These are phyloP conservation scores for Macrolepiota fuliginosa DNA, from an alignment of 768 basidiomycete genomes.

Conservation along the genomic window DNA sequence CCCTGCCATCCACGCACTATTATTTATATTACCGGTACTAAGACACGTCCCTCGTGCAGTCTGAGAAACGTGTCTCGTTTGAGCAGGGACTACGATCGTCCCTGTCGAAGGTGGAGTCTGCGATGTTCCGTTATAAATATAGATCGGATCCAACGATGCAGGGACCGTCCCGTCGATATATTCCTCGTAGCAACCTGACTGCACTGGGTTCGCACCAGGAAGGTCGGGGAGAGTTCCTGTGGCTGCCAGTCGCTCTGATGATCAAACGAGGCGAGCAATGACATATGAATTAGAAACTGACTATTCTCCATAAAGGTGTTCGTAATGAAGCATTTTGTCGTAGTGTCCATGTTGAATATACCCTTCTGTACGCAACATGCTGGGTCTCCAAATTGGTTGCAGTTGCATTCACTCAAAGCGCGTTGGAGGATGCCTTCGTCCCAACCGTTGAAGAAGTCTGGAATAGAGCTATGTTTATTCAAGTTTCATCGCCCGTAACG, in stretches of 20 bases:
- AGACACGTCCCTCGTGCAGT: slow-evolving; percentile 8
- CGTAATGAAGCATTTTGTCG: slow-evolving; percentile 31
- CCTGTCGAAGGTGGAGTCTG: background rate
- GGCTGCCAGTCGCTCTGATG: background rate
- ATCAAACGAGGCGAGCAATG: background rate
- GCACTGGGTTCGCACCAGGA: slow-evolving; percentile 13
- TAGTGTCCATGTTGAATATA: slow-evolving; percentile 30
- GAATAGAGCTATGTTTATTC: background rate
- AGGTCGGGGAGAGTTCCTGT: slow-evolving; percentile 4
- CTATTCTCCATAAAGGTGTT: slow-evolving; percentile 32
- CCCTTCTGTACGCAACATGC: slow-evolving; percentile 31
- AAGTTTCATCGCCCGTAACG: background rate
- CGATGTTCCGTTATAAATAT: slow-evolving; percentile 9
- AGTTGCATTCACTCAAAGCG: slow-evolving; percentile 43
- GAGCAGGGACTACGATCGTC: background rate
- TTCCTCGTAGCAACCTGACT: slow-evolving; percentile 10
- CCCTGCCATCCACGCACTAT: background rate
- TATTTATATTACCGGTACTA: background rate
- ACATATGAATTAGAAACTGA: slow-evolving; percentile 9
- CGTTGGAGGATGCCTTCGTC: slow-evolving; percentile 37
- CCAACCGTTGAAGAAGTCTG: slow-evolving; percentile 49
- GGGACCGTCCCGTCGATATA: background rate
- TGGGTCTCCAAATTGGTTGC: slow-evolving; percentile 32
- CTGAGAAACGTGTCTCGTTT: background rate
- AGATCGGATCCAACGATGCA: slow-evolving; percentile 5